Evolutionary conservation across 2,329 filamentous ascomycete genomes (phyloP), one percentile per base, ranked within the genome.

Genomic region (Huntiella savannae): DNA sequence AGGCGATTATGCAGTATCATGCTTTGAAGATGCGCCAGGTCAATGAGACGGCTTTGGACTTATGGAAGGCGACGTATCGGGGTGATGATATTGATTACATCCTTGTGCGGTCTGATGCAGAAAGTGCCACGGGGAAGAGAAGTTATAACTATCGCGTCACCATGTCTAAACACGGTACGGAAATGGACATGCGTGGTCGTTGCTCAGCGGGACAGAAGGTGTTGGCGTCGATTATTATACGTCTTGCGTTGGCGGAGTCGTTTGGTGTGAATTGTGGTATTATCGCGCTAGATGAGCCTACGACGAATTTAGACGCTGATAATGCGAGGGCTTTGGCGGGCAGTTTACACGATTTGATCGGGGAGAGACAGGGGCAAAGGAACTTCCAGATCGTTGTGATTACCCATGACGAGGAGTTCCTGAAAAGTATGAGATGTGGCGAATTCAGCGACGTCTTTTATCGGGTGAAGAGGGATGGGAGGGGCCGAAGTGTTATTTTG

Each of bases 351-450:
- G 74, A 79, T 55, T 94, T 98, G 57, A 96, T 98, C 63, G 73
- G 80, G 55, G 66, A 78, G 12, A 77, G 92, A 5, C 76, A 82
- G 59, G 75, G 79, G 51, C 91, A 98, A 69, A 74, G 77, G 47
- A 98, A 98, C 60, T 95, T 98, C 62, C 92, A 98, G 67, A 75
- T 98, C 47, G 91, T 98, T 57, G 84, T 98, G 57, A 98, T 98
- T 60, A 98, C 91, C 4, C 91, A 98, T 68, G 91, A 98, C 63
- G 92, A 96, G 64, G 85, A 94, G 57, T 98, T 98, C 56, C 59
- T 98, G 57, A 73, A 81, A 46, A 77, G 86, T 57, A 98, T 98
- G 91, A 79, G 86, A 54, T 94, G 86, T 60, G 79, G 77, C 17
- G 88, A 98, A 54, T 96, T 93, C 58, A 83, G 81, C 52, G 91